Base-by-base conservation (phyloP, 75 land plant species). In the Cunninghamia lanceolata region DNA sequence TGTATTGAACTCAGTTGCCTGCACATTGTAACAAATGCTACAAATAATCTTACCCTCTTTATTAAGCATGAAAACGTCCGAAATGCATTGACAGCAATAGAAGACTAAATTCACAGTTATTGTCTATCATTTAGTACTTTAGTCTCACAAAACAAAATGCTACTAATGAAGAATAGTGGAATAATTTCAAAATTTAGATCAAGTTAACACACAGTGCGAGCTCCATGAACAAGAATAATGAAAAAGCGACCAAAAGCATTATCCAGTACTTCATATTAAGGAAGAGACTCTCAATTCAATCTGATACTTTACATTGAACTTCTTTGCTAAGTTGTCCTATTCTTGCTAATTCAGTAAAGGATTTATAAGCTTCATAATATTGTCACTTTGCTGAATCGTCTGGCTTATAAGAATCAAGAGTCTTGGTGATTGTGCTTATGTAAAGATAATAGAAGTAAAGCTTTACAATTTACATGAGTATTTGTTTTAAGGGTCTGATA, bases 1-100 rank as follows among this genome's bases (percentile, higher is more conserved):
- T 19, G 84, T 83, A 52, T 83, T 83, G 40, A 52, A 36, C 84
- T 83, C 84, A 15, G 84, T 83, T 83, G 84, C 84, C 84, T 83
- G 32, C 50, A 10, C 82, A 80, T 45, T 43, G 82, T 80, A 45
- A 80, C 52, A 80, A 77, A 42, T 19, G n/a, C n/a, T 21, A 40
- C 7, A 39, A 77, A 80, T 80, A 80, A 45, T 34, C 52, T 42
- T 80, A 15, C n/a, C 40, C 10, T 80, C 52, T 45, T 45, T 80
- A 40, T 1, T 39, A 38, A 63, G 36, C 16, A 73, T 73, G 36
- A 13, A 11, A 79, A 38, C n/a, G 25, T 45, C 16, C 34, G 10
- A 80, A 47, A 19, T 25, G 34, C 32, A n/a, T 38, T 80, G 52
- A 45, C 45, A 80, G 0, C 3, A 45, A 79, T 1, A 38, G 46